phyloP scores from a whole-genome alignment of 768 basidiomycete genomes.

The Tylopilus rubrobrunneus region DNA sequence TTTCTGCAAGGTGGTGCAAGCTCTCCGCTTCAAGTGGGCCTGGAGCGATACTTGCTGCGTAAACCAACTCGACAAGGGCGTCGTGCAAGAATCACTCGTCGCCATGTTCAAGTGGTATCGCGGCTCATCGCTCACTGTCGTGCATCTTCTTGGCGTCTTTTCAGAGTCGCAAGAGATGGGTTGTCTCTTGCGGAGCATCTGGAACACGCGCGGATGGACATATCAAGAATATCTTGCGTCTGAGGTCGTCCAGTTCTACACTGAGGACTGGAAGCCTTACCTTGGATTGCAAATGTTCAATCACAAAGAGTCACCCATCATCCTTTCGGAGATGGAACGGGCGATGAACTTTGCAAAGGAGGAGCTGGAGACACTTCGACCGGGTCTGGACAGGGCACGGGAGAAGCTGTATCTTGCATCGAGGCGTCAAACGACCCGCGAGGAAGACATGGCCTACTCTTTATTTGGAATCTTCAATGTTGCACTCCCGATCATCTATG shows the following conservation, averaged over 20 bases:
- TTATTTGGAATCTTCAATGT: slow-evolving; percentile 14
- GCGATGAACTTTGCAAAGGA: neutral
- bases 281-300: neutral
- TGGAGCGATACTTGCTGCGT: neutral
- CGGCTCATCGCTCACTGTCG: neutral
- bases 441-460: slow-evolving; percentile 16
- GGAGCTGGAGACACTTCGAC: neutral
- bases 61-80: neutral
- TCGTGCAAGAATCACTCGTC: neutral
- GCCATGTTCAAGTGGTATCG: neutral
- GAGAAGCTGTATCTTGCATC: slow-evolving; percentile 14
- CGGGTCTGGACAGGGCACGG: neutral
- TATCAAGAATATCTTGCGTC: slow-evolving; percentile 9
- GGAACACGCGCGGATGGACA: slow-evolving; percentile 15
- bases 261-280: slow-evolving; percentile 10
- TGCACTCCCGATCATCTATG: slow-evolving; percentile 9
- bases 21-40: neutral
- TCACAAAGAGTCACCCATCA: slow-evolving; percentile 3
- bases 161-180: neutral
- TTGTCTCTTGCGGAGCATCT: neutral
- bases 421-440: slow-evolving; percentile 3
- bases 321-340: neutral
- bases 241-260: slow-evolving; percentile 6
- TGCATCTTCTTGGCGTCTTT: neutral
- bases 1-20: neutral